Base-by-base conservation (phyloP, 169 alveolate species). In the Theileria annulata region DNA sequence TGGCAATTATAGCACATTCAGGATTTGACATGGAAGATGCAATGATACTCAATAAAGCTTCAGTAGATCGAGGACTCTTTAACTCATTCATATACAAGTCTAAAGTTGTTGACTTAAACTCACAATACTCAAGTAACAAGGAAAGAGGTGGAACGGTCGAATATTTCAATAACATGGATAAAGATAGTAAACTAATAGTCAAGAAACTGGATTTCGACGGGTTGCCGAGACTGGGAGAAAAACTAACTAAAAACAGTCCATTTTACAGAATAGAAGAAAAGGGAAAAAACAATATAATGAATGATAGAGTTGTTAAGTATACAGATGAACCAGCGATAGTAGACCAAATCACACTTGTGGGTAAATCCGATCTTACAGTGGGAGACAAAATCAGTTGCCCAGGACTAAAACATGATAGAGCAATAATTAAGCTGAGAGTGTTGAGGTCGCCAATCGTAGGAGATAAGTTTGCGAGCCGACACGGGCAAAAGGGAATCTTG, bases 1-100 rank as follows among this genome's bases (percentile, higher is more conserved):
- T 99, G 21, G 99, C 99, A 19, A 99, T 99, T 48, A 95, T 97
- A 77, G 95, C 99, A 42, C 97, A 98, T 87, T 97, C 99, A 9
- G 99, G 99, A 23, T 98, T 96, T 83, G 99, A 99, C 86, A 98
- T 99, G 99, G 99, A 99, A 89, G 99, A 99, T 89, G 99, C 99
- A 71, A 97, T 98, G 99, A 95, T 97, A 37, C 92, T 99, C 72
- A 98, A 98, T 88, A 99, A 98, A 87, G 92, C 98, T 3, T 96
- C 99, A 47, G 95, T 96, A 82, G 99, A 99, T 75, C 96, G 99
- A 79, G 99, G 99, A 21, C 94, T 96, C 77, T 98, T 98, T 35
- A 98, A 96, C 88, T 99, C 99, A 13, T 93, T 95, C 74, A 98
- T 98, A 48, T 98, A 97, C 92, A 98, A 97, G 94, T 95, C 98